Base-by-base conservation (phyloP, 352 stramenopile species). In the Globisporangium abappressorium region DNA sequence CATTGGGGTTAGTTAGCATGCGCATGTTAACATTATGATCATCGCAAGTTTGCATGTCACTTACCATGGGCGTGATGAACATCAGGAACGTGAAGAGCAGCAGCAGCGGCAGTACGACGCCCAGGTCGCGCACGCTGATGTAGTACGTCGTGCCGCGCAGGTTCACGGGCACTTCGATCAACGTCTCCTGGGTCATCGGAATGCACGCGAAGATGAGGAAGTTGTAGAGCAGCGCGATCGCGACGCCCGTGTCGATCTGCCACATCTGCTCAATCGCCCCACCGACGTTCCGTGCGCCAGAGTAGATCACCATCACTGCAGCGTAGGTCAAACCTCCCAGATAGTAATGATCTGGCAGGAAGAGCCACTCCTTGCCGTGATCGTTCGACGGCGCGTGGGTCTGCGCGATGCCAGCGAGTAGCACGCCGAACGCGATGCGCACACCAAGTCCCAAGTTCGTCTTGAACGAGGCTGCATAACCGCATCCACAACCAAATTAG, bases 211-310 rank as follows among this genome's bases (percentile, higher is more conserved):
- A 94, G 12, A 94, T 65, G 3, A 78, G 51, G 55, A 92, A 84
- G 54, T 92, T 94, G 78, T 84, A 94, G 9, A 91, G 62, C n/a
- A 94, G 62, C 55, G 86, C 84, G 51, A 92, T 80, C 1, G 74
- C 79, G 2, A 94, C 81, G 14, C 86, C 86, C 4, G 87, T 53
- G 41, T 88, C 79, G 63, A 90, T 88, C 76, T 94, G 86, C 78
- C 78, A 94, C 54, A 92, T 77, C 18, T 91, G 77, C 63, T 81
- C 62, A 20, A 92, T 72, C 0, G 84, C 83, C 11, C 80, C 85
- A 14, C 86, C 86, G 30, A 92, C 73, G 9, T 81, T 92, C 7
- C 70, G 72, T 30, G 81, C 77, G 0, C 81, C 79, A 14, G 84
- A 79, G 46, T 88, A 94, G 61, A 94, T 88, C 33, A 88, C 79